These are phyloP conservation scores for Tetraselmis chui DNA, from an alignment of 139 green algal species.

Conservation along the genomic window DNA sequence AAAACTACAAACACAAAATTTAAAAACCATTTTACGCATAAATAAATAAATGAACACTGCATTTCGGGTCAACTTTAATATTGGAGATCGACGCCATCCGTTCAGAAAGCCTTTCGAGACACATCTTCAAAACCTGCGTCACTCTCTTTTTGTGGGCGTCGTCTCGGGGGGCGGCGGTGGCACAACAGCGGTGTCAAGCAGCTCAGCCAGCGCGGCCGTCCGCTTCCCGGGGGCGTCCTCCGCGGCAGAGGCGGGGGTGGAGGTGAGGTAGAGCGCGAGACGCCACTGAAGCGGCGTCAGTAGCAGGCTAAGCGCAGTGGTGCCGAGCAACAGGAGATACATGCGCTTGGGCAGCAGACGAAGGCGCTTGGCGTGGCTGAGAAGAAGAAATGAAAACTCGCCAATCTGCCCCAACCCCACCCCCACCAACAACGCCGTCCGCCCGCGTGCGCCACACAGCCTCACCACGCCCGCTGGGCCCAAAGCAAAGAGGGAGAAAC, in stretches of 20 bases:
- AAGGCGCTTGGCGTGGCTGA: conserved; percentile 21
- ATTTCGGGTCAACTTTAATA: too few species aligned
- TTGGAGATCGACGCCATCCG: too few species aligned
- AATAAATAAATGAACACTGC: too few species aligned
- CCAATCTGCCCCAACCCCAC: conserved; percentile 40
- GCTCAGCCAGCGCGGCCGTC: not conserved
- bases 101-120: too few species aligned
- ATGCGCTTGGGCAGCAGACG: conserved; percentile 27
- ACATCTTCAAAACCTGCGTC: too few species aligned
- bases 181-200: not conserved
- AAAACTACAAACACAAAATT: too few species aligned
- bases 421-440: conserved; percentile 17
- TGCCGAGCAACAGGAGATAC: conserved; percentile 49
- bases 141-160: not conserved
- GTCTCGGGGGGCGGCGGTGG: not conserved
- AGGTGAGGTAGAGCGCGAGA: not conserved
- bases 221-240: not conserved
- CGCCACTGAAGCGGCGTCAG: conserved; percentile 29
- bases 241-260: not conserved
- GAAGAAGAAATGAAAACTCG: conserved; percentile 49
- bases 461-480: not conserved
- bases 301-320: conserved; percentile 39
- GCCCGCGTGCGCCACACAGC: conserved; percentile 26
- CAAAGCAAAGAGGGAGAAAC: too few species aligned
- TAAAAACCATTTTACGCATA: too few species aligned